These are phyloP conservation scores for Brachypodium distachyon DNA, from an alignment of 202 grass and related monocot genomes.

Conservation along the genomic window DNA sequence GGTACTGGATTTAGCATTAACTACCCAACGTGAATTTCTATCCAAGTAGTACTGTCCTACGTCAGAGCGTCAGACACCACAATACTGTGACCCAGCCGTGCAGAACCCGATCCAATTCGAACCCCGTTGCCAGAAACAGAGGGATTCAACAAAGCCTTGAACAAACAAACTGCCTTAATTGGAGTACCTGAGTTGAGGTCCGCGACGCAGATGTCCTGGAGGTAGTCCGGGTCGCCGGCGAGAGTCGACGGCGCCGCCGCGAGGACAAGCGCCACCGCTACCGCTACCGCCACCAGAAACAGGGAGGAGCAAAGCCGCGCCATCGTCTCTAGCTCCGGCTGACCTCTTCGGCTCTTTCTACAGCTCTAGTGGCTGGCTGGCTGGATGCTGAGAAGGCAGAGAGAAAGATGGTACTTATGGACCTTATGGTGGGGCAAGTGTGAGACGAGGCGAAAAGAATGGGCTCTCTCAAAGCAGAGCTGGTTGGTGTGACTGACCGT, in stretches of 20 bases:
- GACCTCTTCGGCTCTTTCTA: neutral
- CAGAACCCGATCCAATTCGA: neutral
- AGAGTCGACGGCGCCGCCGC: conserved; percentile 15
- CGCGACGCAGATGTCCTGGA: conserved; percentile 58
- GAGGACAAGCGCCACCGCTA: neutral
- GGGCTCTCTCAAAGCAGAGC: neutral
- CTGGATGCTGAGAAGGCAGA: neutral
- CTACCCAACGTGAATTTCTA: neutral
- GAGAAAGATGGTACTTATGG: neutral
- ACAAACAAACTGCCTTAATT: too few species aligned
- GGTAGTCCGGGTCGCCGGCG: conserved; percentile 49
- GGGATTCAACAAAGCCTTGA: neutral
- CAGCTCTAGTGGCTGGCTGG: neutral
- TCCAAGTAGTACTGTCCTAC: neutral
- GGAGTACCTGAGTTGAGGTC: conserved; percentile 30
- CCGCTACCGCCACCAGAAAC: conserved; percentile 1
- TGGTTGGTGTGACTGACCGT: neutral
- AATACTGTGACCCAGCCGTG: neutral
- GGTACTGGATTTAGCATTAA: neutral
- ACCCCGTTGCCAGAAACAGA: neutral
- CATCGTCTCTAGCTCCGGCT: neutral
- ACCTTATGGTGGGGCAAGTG: neutral
- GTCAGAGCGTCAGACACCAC: neutral
- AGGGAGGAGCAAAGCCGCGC: neutral
- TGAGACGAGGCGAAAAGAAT: conserved; percentile 10